phyloP scores from a whole-genome alignment of 768 basidiomycete genomes.

The Serpula lacrymans region DNA sequence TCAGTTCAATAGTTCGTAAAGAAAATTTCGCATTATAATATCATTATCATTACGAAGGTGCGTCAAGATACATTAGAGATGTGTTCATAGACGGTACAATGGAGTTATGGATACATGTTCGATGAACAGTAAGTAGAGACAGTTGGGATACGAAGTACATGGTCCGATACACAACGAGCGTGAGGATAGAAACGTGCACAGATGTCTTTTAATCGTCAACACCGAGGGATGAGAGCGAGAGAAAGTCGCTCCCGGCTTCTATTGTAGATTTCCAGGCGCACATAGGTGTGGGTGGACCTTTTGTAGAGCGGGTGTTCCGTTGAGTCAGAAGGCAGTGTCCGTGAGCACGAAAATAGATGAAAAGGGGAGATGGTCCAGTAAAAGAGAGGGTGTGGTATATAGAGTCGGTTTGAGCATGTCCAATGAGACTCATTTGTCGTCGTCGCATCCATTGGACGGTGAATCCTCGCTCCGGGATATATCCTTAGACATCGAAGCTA shows the following conservation, averaged over 20 bases:
- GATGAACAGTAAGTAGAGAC: slow-evolving; percentile 2
- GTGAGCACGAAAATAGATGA: slow-evolving; percentile 18
- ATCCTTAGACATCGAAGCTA: slow-evolving; percentile 23
- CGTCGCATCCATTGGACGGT: no score
- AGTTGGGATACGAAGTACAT: background rate
- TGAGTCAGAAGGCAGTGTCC: slow-evolving; percentile 14
- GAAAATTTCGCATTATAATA: no score
- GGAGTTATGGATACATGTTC: background rate
- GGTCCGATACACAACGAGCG: slow-evolving; percentile 1
- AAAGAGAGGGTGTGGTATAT: slow-evolving; percentile 14
- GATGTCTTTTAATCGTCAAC: background rate
- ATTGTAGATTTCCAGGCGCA: slow-evolving; percentile 23
- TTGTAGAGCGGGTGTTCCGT: slow-evolving; percentile 2
- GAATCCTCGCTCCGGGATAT: slow-evolving; percentile 1
- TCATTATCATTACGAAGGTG: background rate
- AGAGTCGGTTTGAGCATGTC: slow-evolving; percentile 21
- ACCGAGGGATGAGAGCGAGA: slow-evolving; percentile 19
- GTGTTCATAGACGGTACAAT: background rate
- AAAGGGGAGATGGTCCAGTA: slow-evolving; percentile 14
- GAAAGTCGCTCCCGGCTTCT: slow-evolving; percentile 25
- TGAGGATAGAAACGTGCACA: background rate
- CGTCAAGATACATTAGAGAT: background rate
- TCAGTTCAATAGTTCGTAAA: no score
- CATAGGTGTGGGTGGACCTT: slow-evolving; percentile 11
- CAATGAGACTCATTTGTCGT: slow-evolving; percentile 12